These are phyloP conservation scores for Hymenoscyphus infarciens DNA, from an alignment of 2,329 filamentous ascomycete genomes.

Conservation along the genomic window DNA sequence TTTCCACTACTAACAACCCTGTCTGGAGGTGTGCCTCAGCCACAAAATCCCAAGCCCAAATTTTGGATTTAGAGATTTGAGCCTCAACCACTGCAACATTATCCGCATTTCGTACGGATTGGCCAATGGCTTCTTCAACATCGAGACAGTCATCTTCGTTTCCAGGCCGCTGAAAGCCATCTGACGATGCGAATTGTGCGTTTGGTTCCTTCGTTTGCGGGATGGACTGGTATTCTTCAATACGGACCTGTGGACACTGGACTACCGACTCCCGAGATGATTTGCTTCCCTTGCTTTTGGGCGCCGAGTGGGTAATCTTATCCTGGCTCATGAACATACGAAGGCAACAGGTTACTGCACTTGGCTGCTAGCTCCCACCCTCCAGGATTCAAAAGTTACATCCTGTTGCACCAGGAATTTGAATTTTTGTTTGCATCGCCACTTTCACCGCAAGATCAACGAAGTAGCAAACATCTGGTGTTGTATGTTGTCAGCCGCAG, in stretches of 20 bases:
- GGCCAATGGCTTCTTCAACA: neutral
- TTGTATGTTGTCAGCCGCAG: neutral
- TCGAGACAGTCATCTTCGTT: neutral
- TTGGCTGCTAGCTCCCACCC: neutral
- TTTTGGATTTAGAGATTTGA: neutral
- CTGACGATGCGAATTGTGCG: neutral
- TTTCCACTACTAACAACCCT: neutral
- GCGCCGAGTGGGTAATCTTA: neutral
- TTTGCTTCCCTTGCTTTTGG: neutral
- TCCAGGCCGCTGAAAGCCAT: neutral
- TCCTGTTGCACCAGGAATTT: neutral
- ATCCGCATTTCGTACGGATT: neutral
- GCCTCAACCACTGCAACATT: neutral
- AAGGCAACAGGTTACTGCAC: neutral
- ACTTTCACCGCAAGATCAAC: neutral
- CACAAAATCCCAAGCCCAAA: neutral
- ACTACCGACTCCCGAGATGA: neutral
- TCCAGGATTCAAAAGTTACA: neutral
- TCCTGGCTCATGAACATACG: neutral
- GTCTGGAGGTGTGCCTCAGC: neutral
- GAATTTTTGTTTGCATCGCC: neutral
- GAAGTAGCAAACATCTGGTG: neutral
- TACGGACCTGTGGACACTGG: neutral
- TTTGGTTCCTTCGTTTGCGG: neutral
- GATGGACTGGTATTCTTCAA: no score